Percentiles rank a stretch among this genome's conserved stretches.
Conservation (phyloP, 768 basidiomycete genomes). For the Boletus eberwhitei region DNA sequence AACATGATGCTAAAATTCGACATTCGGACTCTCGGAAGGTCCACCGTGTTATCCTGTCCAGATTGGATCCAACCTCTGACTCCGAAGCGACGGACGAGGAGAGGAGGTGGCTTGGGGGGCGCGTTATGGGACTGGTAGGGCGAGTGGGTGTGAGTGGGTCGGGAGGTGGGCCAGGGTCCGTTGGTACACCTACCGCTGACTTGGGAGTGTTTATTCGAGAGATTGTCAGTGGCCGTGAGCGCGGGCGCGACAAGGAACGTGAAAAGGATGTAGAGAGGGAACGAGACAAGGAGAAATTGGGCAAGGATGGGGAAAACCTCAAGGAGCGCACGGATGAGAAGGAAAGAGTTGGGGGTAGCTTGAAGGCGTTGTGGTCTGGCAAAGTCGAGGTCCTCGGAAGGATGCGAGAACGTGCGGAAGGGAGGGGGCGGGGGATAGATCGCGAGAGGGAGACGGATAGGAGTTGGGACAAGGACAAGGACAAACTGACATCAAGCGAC, state of each 20-base stretch:
- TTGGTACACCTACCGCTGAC: conserved; percentile 50
- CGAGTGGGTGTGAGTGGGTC: conserved; percentile 31
- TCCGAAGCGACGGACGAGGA: conserved; percentile 32
- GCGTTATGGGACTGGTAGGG: conserved; percentile 40
- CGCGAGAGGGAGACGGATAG: conserved; percentile 28
- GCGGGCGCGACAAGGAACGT: conserved; percentile 28
- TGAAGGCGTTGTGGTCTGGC: conserved; percentile 35
- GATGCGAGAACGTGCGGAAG: conserved; percentile 30
- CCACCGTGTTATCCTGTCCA: conserved; percentile 58
- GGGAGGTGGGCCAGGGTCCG: conserved; percentile 37
- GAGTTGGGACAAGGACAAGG: conserved; percentile 27
- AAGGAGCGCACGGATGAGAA: conserved; percentile 34
- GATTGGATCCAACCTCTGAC: conserved; percentile 43
- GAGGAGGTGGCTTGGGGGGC: conserved; percentile 30
- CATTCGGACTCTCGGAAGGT: conserved; percentile 56
- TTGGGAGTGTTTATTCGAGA: conserved; percentile 49
- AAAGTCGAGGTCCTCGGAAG: conserved; percentile 25
- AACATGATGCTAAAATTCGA: conserved; percentile 30
- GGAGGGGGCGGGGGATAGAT: conserved; percentile 19
- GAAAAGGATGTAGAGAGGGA: conserved; percentile 33
- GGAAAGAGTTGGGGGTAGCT: conserved; percentile 32
- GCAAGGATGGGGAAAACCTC: conserved; percentile 34
- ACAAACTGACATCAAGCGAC: conserved; percentile 29
- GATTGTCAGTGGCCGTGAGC: conserved; percentile 35
- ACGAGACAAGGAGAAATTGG: conserved; percentile 36